Base-by-base conservation (phyloP, 176 grass and related monocot genomes). In the Cocos nucifera region DNA sequence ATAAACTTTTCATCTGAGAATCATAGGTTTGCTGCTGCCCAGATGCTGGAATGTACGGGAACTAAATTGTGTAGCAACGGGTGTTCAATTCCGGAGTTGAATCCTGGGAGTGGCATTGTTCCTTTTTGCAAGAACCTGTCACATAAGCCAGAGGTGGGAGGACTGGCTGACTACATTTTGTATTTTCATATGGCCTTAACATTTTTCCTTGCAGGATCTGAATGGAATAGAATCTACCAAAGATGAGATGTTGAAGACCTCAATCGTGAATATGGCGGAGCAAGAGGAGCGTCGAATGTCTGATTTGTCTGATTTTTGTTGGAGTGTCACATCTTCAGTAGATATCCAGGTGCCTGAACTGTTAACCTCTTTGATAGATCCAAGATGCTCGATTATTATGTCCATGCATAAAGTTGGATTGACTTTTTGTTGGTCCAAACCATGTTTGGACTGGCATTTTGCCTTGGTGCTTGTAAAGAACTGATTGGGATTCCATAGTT, bases 301-400 rank as follows among this genome's bases (percentile, higher is more conserved):
- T 53, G 86, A 96, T 56, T 72, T 96, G 26, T 96, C 86, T 49
- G 92, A 96, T 69, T 80, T 96, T 62, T 86, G 77, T 82, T 90
- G 83, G 87, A 90, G 92, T 70, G 75, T 96, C n/a, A 59, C 74
- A 7, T 96, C 92, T 9, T 90, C 92, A 17, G 73, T 85, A 15
- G 87, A 90, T 69, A 85, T 82, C 60, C 83, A 90, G 53, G 64
- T 85, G 60, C 35, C 63, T 32, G 22, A 67, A 58, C 58, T 39
- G 2, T 27, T 7, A 18, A 18, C 17, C 17, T 6, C 10, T 35
- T 32, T 56, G 10, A 48, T 22, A 19, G 16, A 44, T 21, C 28
- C 61, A 17, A 44, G 17, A 49, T 63, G 44, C 22, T 63, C 27
- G 7, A 48, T 48, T 30, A 63, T 19, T 22, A 63, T 18, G 27